phyloP scores from a whole-genome alignment of 768 basidiomycete genomes.

The Rubroboletus pulcherrimus region DNA sequence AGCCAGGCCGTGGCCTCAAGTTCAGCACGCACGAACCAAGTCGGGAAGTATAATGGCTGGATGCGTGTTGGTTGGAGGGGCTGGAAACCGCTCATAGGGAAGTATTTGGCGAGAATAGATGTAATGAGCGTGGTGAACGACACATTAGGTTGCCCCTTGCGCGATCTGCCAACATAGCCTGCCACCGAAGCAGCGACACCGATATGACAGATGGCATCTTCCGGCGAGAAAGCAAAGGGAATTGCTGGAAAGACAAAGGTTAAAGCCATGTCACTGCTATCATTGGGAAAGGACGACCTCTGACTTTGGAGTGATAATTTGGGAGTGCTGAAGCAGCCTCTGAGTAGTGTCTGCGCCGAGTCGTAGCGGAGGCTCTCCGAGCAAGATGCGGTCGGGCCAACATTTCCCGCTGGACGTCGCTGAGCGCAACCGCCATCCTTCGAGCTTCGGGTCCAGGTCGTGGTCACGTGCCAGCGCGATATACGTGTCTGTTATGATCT shows the following conservation, averaged over 20 bases:
- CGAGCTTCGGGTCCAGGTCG: background rate
- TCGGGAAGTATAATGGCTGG: constrained; percentile 56
- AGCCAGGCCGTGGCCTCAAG: constrained; percentile 37
- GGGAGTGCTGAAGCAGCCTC: constrained; percentile 6
- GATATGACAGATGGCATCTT: constrained; percentile 41
- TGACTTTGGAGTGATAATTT: constrained; percentile 37
- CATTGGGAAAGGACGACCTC: constrained; percentile 29
- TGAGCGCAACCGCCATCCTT: background rate
- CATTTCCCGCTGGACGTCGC: constrained; percentile 11
- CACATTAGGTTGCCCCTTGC: constrained; percentile 10
- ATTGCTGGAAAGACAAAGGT: constrained; percentile 36
- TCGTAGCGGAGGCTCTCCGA: background rate
- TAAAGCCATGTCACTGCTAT: background rate
- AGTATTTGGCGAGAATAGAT: constrained; percentile 34
- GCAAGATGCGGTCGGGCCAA: constrained; percentile 10
- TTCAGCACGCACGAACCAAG: constrained; percentile 59
- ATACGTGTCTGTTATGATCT: constrained; percentile 28
- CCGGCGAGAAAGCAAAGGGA: constrained; percentile 47
- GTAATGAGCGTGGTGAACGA: constrained; percentile 21
- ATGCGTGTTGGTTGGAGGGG: constrained; percentile 44
- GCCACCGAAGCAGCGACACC: constrained; percentile 34
- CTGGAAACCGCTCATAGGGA: constrained; percentile 38
- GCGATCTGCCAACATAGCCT: constrained; percentile 19
- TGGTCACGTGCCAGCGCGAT: constrained; percentile 26
- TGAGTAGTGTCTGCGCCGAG: constrained; percentile 19